Evolutionary conservation across 768 basidiomycete genomes (phyloP).

Genomic region (Lactarius pseudohatsudake): DNA sequence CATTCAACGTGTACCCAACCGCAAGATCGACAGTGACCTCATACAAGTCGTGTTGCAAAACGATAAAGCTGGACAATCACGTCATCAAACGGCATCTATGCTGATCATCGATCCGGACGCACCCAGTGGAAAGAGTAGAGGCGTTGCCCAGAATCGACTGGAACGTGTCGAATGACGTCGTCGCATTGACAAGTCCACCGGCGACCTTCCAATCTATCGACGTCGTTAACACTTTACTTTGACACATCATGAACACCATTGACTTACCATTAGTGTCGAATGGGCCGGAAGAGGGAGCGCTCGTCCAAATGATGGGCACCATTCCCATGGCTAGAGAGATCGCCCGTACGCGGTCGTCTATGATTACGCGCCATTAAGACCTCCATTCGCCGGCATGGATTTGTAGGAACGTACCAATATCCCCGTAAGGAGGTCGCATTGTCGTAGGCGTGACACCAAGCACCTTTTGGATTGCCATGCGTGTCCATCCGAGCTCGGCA

Average conservation of each 20-base stretch:
- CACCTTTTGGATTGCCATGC: slow-evolving; percentile 74
- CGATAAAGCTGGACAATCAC: slow-evolving; percentile 63
- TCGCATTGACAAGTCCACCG: slow-evolving; percentile 66
- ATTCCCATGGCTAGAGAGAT: slow-evolving; percentile 91
- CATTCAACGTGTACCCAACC: slow-evolving; percentile 78
- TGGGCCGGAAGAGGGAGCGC: slow-evolving; percentile 48
- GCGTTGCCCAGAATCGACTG: slow-evolving; percentile 72
- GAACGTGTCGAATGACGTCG: slow-evolving; percentile 67
- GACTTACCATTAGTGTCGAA: slow-evolving; percentile 73
- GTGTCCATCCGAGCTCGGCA: slow-evolving; percentile 92
- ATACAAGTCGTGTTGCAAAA: slow-evolving; percentile 85
- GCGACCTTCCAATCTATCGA: slow-evolving; percentile 81
- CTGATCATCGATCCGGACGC: slow-evolving; percentile 26
- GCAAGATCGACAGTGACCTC: slow-evolving; percentile 88
- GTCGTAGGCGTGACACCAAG: slow-evolving; percentile 75
- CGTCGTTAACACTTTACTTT: neutral
- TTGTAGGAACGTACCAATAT: slow-evolving; percentile 51
- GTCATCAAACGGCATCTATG: slow-evolving; percentile 31
- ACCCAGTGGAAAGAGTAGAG: slow-evolving; percentile 59
- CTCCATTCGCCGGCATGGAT: neutral
- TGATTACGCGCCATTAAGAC: slow-evolving; percentile 13
- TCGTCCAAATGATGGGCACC: slow-evolving; percentile 88
- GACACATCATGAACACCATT: neutral
- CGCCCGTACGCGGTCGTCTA: slow-evolving; percentile 90
- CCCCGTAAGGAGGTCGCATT: slow-evolving; percentile 82